Conservation (phyloP, 2,329 filamentous ascomycete species). For the Phialophora chinensis region DNA sequence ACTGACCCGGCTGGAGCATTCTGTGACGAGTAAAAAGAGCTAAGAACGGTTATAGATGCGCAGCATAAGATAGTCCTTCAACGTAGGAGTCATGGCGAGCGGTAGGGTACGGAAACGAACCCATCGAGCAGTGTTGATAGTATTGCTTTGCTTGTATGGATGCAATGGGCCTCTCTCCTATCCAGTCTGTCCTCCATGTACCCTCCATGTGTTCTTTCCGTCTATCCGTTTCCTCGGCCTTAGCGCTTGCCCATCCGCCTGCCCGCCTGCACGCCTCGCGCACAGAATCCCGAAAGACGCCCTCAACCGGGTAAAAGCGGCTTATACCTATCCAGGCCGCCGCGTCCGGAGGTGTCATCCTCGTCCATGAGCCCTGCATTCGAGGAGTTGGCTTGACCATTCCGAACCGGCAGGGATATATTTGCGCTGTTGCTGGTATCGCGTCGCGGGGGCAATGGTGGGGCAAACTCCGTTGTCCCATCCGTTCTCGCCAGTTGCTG, state of each 20-base stretch:
- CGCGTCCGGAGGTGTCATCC: slow-evolving; percentile 15
- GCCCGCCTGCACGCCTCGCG: not conserved
- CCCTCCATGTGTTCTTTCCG: not conserved
- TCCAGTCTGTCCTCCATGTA: not conserved
- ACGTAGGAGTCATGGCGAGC: not conserved
- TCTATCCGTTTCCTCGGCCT: not conserved
- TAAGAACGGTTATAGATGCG: not conserved
- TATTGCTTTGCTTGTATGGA: not conserved
- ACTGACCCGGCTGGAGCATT: not conserved
- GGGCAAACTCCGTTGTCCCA: slow-evolving; percentile 11
- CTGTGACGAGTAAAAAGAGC: not conserved
- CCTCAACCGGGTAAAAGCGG: slow-evolving; percentile 31
- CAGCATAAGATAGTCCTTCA: not conserved
- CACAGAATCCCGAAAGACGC: not conserved
- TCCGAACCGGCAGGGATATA: slow-evolving; percentile 3
- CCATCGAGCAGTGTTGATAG: not conserved
- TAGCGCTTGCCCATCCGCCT: not conserved
- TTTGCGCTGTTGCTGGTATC: slow-evolving; percentile 2
- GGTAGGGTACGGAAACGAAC: not conserved
- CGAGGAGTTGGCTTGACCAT: not conserved
- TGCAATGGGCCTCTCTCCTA: not conserved
- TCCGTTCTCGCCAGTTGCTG: not conserved
- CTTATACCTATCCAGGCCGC: slow-evolving; percentile 32
- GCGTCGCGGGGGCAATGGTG: slow-evolving; percentile 31
- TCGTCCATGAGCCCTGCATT: slow-evolving; percentile 24